Conservation (phyloP, 2,329 filamentous ascomycete genomes). For the Coleophoma eucalyptorum region DNA sequence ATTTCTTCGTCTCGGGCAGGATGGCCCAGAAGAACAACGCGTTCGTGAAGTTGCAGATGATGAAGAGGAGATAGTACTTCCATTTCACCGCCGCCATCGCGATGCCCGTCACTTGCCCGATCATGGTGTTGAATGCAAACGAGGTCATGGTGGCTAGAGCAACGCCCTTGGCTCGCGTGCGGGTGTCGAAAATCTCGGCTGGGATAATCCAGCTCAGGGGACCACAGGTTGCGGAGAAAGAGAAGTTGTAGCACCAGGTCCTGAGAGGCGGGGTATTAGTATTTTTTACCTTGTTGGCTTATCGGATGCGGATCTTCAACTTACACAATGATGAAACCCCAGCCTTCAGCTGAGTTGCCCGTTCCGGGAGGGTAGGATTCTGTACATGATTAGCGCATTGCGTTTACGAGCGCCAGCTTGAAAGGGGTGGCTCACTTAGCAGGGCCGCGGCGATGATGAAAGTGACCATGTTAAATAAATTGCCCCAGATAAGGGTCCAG, state of each 20-base stretch:
- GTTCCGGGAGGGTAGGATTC: constrained; percentile 44
- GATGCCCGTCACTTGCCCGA: constrained; percentile 63
- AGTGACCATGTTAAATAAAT: constrained; percentile 64
- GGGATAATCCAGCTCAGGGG: constrained; percentile 61
- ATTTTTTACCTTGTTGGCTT: not conserved
- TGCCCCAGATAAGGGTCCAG: constrained; percentile 70
- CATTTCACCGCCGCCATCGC: constrained; percentile 41
- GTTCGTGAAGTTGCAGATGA: constrained; percentile 65
- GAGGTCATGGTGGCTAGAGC: constrained; percentile 69
- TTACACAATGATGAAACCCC: constrained; percentile 67
- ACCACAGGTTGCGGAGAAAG: constrained; percentile 67
- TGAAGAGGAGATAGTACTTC: constrained; percentile 53
- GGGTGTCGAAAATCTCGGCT: constrained; percentile 74
- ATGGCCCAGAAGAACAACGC: constrained; percentile 65
- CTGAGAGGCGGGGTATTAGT: constrained; percentile 31
- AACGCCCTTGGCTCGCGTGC: constrained; percentile 70
- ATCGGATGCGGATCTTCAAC: not conserved
- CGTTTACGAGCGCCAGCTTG: constrained; percentile 5
- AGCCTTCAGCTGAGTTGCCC: constrained; percentile 51
- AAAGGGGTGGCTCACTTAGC: constrained; percentile 23
- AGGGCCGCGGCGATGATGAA: constrained; percentile 65
- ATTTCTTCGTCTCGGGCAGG: constrained; percentile 61
- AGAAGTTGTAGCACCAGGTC: constrained; percentile 80
- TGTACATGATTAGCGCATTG: not conserved
- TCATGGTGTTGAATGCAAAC: constrained; percentile 76